These are phyloP conservation scores for Kalmanozyma brasiliensis DNA, from an alignment of 1,284 basidiomycete genomes.

Conservation along the genomic window DNA sequence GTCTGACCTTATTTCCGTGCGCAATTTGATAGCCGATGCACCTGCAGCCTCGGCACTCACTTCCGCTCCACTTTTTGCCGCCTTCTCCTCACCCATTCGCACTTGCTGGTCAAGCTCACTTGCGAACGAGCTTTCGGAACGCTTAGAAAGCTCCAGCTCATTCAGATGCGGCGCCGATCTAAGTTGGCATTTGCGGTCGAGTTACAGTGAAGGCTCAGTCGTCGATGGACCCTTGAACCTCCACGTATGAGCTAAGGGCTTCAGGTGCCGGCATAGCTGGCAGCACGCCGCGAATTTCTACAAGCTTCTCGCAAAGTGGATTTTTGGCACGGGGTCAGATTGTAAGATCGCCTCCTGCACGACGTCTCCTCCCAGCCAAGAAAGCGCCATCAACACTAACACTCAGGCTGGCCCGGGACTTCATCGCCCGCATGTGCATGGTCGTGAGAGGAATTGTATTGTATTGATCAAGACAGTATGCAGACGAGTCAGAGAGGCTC, in stretches of 20 bases:
- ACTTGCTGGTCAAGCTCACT: too few species aligned
- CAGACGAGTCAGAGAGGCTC: too few species aligned
- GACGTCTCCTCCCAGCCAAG: too few species aligned
- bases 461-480: too few species aligned
- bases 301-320: constrained; percentile 28
- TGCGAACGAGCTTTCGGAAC: constrained; percentile 5
- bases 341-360: constrained; percentile 18
- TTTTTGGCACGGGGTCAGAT: neutral
- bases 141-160: neutral
- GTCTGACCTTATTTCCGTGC: constrained; percentile 17
- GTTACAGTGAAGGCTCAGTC: neutral
- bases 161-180: neutral
- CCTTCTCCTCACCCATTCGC: too few species aligned
- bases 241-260: too few species aligned
- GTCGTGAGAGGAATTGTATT: too few species aligned
- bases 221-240: too few species aligned
- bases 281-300: constrained; percentile 16
- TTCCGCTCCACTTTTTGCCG: constrained; percentile 8
- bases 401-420: too few species aligned
- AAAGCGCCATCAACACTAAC: too few species aligned
- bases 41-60: neutral
- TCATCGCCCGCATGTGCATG: too few species aligned
- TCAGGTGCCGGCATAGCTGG: too few species aligned
- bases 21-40: constrained; percentile 27
- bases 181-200: neutral